A percentile compares a stretch with the other conserved stretches of the same genome.
Conservation (phyloP, 139 green algal genomes). For the Chlorella sp. region DNA sequence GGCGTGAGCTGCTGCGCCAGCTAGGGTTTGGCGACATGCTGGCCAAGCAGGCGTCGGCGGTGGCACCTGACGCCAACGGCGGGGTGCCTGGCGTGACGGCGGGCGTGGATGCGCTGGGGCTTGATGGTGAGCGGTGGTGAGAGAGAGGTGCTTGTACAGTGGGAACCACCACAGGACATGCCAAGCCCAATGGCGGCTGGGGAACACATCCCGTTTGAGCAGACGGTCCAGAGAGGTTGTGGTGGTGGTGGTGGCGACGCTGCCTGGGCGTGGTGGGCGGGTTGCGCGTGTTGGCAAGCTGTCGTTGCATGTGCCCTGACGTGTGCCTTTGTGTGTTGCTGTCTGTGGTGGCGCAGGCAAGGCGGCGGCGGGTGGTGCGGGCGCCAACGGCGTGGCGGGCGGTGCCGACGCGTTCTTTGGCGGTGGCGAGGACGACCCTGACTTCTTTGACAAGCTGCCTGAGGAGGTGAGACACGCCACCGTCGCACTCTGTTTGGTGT, state of each 20-base stretch:
- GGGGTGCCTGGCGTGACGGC: conserved; percentile 12
- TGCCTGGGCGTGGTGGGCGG: too few species aligned
- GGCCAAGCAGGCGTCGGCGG: conserved; percentile 4
- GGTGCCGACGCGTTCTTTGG: conserved; percentile 40
- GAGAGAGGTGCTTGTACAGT: too few species aligned
- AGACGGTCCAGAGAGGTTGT: too few species aligned
- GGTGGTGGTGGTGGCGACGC: too few species aligned
- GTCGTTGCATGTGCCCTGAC: too few species aligned
- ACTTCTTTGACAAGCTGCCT: conserved; percentile 69
- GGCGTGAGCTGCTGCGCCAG: conserved; percentile 64
- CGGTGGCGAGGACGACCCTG: conserved; percentile 33
- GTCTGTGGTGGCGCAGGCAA: too few species aligned
- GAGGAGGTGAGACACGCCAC: conserved; percentile 18
- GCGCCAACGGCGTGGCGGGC: background rate
- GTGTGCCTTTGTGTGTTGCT: too few species aligned
- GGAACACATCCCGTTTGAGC: background rate
- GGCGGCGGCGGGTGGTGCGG: too few species aligned
- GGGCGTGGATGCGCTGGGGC: conserved; percentile 24
- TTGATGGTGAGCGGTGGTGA: conserved; percentile 7
- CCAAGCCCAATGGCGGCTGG: background rate
- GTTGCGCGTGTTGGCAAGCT: too few species aligned
- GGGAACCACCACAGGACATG: too few species aligned
- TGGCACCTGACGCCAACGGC: too few species aligned
- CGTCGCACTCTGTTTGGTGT: too few species aligned
- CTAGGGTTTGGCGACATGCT: conserved; percentile 81